Evolutionary conservation across 2,329 filamentous ascomycete species (phyloP), one percentile per base, ranked within the genome.

Genomic region (Phaeosphaeria sp.): DNA sequence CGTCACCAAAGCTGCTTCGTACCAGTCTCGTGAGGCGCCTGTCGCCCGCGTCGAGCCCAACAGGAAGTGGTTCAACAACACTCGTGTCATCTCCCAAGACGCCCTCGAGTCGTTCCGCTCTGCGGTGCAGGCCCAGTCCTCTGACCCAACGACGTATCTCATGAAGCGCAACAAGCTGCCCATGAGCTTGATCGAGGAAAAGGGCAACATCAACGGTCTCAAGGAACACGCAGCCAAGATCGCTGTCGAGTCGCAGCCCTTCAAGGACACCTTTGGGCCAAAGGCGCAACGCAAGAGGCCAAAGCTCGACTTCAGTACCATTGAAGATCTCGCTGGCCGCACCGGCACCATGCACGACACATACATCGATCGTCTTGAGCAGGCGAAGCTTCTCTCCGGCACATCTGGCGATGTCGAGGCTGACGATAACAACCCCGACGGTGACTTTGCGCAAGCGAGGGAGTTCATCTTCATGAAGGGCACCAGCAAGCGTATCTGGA

Each of bases 1-100:
- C 70, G 90, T 99, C 75, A 90, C 89, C 54, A 89, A 95, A 79
- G 89, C 92, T 64, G 93, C 93, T 49, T 85, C 87, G 17, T 97
- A 88, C 79, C 93, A 98, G 81, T 93, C 90, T 59, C 85, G 88
- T 72, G 93, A 97, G 36, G 80, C 89, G 21, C 93, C 94, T 47
- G 87, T 85, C 58, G 95, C 94, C 66, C 87, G 93, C 65, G 91
- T 98, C 73, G 94, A 98, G 82, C 95, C 95, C 50, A 96, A 98
- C 80, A 86, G 95, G 72, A 96, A 96, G 81, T 99, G 95, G 95
- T 99, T 99, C 81, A 92, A 90, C 71, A 97, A 97, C 78, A 97
- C 94, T 33, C 84, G 95, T 71, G 88, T 90, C 46, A 96, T 97
- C 72, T 92, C 90, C 1, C 94, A 97, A 76, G 92, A 96, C 75